phyloP scores from a whole-genome alignment of 2,329 filamentous ascomycete genomes.

The Berkeleyomyces rouxiae region DNA sequence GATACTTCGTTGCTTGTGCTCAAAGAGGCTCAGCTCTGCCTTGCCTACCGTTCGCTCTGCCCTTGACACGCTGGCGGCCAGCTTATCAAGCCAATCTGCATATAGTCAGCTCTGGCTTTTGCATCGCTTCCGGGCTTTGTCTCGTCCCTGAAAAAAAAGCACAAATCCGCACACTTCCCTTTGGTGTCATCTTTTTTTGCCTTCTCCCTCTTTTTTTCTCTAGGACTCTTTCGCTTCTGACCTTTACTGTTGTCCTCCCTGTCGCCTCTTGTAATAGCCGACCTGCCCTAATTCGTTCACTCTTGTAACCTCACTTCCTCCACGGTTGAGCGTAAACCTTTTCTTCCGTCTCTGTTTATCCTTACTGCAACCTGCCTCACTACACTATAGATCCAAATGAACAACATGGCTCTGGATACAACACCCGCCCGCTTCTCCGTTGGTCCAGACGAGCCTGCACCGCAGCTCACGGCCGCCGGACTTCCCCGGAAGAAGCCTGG shows the following conservation, averaged over 20 bases:
- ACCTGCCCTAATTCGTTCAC: neutral
- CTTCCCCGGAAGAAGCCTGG: slow-evolving; percentile 47
- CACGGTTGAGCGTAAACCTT: neutral
- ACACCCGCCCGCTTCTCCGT: slow-evolving; percentile 17
- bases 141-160: neutral
- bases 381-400: slow-evolving; percentile 20
- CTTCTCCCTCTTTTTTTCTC: neutral
- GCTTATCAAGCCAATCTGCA: too few species aligned
- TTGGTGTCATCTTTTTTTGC: neutral
- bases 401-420: slow-evolving; percentile 31
- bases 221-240: neutral
- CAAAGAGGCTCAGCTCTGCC: neutral
- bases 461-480: slow-evolving; percentile 39
- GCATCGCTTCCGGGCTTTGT: neutral
- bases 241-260: neutral
- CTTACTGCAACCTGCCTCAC: slow-evolving; percentile 5
- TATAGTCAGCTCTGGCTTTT: too few species aligned
- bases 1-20: neutral
- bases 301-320: slow-evolving; percentile 4
- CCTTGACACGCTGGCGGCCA: too few species aligned
- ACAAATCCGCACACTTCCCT: neutral
- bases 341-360: slow-evolving; percentile 6
- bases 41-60: neutral
- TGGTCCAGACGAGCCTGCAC: slow-evolving; percentile 25
- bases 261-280: neutral